Evolutionary conservation across 352 stramenopile genomes (phyloP).

Genomic region (Salisapilia sapeloensis): DNA sequence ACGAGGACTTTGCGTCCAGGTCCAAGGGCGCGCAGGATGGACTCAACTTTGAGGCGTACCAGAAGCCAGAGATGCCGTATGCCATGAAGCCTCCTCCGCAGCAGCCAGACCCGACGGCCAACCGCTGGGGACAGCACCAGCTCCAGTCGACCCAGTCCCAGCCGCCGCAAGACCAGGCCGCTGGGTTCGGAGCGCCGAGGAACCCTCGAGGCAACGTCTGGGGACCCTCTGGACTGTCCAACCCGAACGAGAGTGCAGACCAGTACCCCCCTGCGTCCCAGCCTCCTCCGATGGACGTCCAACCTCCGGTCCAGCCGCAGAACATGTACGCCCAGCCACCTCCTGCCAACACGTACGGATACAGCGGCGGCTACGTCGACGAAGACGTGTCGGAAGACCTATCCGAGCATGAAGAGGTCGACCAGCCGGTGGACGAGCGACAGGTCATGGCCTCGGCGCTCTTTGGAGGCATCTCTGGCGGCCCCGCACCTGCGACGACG

Average conservation of each 20-base stretch:
- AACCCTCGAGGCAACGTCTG: slow-evolving; percentile 64
- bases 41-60: slow-evolving; percentile 80
- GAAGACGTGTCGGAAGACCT: too few species aligned
- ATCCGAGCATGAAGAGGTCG: slow-evolving; percentile 36
- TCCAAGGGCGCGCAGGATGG: slow-evolving; percentile 29
- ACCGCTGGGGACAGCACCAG: slow-evolving; percentile 63
- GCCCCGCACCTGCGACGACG: slow-evolving; percentile 19
- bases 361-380: slow-evolving; percentile 4
- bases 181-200: slow-evolving; percentile 15
- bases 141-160: slow-evolving; percentile 5
- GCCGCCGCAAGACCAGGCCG: slow-evolving; percentile 6
- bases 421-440: slow-evolving; percentile 48
- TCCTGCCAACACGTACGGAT: slow-evolving; percentile 6
- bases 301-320: slow-evolving; percentile 5
- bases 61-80: slow-evolving; percentile 83
- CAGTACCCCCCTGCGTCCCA: slow-evolving; percentile 3
- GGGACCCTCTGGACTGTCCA: slow-evolving; percentile 66
- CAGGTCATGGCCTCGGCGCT: slow-evolving; percentile 88
- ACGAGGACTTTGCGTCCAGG: slow-evolving; percentile 75
- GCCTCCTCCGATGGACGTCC: too few species aligned
- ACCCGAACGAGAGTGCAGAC: slow-evolving; percentile 8
- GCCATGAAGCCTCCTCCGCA: slow-evolving; percentile 47
- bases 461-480: slow-evolving; percentile 90
- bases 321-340: slow-evolving; percentile 3
- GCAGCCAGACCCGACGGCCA: slow-evolving; percentile 18